Evolutionary conservation across 1,139 yeast genomes (phyloP).

Genomic region (Hansenula lynferdii): DNA sequence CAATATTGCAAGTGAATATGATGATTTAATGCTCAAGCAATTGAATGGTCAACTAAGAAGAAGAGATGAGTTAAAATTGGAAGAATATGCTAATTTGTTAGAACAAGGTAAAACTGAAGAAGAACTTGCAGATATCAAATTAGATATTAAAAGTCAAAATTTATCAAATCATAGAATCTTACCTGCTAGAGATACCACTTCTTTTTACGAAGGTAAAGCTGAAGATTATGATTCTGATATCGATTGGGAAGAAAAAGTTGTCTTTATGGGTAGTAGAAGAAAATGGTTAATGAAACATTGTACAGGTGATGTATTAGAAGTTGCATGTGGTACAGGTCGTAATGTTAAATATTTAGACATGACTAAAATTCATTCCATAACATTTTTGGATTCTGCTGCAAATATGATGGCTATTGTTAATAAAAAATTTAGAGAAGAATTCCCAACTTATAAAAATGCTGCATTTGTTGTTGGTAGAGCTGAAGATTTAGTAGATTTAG

Average conservation of each 20-base stretch:
- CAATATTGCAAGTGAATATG: slow-evolving; percentile 48
- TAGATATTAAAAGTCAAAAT: slow-evolving; percentile 50
- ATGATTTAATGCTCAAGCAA: slow-evolving; percentile 53
- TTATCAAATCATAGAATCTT: slow-evolving; percentile 43
- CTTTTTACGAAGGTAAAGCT: slow-evolving; percentile 76
- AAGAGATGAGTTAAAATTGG: slow-evolving; percentile 49
- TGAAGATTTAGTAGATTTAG: slow-evolving; percentile 66
- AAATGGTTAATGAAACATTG: slow-evolving; percentile 78
- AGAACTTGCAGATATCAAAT: slow-evolving; percentile 33
- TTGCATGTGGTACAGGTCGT: slow-evolving; percentile 95
- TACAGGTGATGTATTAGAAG: slow-evolving; percentile 86
- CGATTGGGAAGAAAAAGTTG: slow-evolving; percentile 79
- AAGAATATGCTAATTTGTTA: slow-evolving; percentile 47
- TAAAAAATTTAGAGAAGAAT: slow-evolving; percentile 62
- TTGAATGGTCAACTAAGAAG: slow-evolving; percentile 42
- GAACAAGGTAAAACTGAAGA: slow-evolving; percentile 37
- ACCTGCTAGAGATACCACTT: slow-evolving; percentile 77
- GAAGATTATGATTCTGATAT: slow-evolving; percentile 77
- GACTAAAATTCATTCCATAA: slow-evolving; percentile 58
- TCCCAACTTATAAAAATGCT: slow-evolving; percentile 62
- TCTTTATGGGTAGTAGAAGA: slow-evolving; percentile 79
- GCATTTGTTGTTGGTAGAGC: slow-evolving; percentile 93
- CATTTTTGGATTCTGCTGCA: slow-evolving; percentile 78
- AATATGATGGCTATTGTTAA: slow-evolving; percentile 85
- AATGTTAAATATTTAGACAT: slow-evolving; percentile 73